Base-by-base conservation (phyloP, 805 yeast species). In the Clavispora fructus region DNA sequence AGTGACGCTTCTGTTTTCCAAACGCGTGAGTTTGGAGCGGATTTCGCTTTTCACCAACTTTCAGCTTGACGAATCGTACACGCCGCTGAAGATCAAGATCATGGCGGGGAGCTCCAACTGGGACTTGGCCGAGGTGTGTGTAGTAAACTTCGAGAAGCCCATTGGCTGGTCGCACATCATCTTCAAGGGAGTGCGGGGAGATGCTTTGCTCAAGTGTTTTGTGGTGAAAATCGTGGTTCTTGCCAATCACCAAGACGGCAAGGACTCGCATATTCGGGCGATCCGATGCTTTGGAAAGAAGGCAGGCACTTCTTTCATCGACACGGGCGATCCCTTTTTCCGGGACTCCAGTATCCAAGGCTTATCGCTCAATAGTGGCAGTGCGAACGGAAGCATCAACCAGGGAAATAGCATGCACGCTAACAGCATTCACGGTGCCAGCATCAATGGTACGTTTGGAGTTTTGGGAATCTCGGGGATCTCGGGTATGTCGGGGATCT, bases 241-340 rank as follows among this genome's bases (percentile, higher is more conserved):
- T 8, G 78, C 87, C 1, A 94, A 95, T 57, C 96, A 89, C 57
- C 97, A 91, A 60, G 90, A 88, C 59, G 99, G 99, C 40, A 94
- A 92, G 59, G 99, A 94, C 62, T 84, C 96, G 0, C 98, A 90
- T 62, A 70, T 94, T 10, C 67, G 99, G 40, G 85, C 90, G 0
- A 72, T 91, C 14, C 79, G 71, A 62, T 87, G 56, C 69, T 81
- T 63, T 51, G 75, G 75, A 4, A 70, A 66, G 45, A 70, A 68
- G 47, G 43, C 64, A 6, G 37, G 39, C 12, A 25, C 44, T 17
- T 23, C 47, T 8, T 42, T 45, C 35, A 44, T 51, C 10, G 55
- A 45, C 1, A 11, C 51, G 7, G 8, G 29, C 39, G 19, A 43
- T 35, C 5, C 9, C 17, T 8, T 19, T 32, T 16, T 19, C 17